These are phyloP conservation scores for Salix exigua DNA, from an alignment of 345 rosid genomes.

Conservation along the genomic window DNA sequence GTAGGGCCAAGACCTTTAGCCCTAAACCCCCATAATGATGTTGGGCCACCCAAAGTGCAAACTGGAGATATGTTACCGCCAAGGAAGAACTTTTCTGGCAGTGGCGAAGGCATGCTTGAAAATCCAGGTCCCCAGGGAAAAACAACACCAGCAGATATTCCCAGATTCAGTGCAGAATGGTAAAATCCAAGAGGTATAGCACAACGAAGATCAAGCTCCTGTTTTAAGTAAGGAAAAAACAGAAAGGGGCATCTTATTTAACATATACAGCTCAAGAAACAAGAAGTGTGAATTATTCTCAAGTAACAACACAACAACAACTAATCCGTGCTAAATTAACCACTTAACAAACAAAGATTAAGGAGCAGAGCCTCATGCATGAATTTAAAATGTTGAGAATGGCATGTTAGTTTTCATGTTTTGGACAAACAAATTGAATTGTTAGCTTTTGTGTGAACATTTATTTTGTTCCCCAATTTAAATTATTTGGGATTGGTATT, in stretches of 20 bases:
- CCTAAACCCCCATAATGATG: constrained; percentile 75
- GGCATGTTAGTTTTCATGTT: background rate
- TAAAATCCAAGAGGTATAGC: constrained; percentile 80
- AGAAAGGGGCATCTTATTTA: background rate
- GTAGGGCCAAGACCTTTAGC: constrained; percentile 82
- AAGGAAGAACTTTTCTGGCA: constrained; percentile 87
- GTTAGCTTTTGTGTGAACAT: background rate
- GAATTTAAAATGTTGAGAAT: background rate
- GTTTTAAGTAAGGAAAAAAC: constrained; percentile 13
- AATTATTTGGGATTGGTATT: background rate
- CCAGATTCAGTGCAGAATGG: constrained; percentile 68
- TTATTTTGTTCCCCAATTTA: background rate
- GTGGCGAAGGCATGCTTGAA: constrained; percentile 46
- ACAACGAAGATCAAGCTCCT: constrained; percentile 86
- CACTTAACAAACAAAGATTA: background rate
- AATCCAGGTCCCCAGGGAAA: constrained; percentile 77
- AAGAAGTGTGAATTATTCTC: background rate
- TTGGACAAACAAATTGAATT: background rate
- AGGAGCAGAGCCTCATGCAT: background rate
- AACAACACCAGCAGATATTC: constrained; percentile 66
- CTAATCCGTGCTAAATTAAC: background rate
- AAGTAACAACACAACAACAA: background rate
- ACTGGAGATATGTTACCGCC: constrained; percentile 91
- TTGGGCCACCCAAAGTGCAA: constrained; percentile 72
- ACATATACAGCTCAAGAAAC: background rate